These are phyloP conservation scores for Suillus alpinus DNA, from an alignment of 768 basidiomycete genomes.

Conservation along the genomic window DNA sequence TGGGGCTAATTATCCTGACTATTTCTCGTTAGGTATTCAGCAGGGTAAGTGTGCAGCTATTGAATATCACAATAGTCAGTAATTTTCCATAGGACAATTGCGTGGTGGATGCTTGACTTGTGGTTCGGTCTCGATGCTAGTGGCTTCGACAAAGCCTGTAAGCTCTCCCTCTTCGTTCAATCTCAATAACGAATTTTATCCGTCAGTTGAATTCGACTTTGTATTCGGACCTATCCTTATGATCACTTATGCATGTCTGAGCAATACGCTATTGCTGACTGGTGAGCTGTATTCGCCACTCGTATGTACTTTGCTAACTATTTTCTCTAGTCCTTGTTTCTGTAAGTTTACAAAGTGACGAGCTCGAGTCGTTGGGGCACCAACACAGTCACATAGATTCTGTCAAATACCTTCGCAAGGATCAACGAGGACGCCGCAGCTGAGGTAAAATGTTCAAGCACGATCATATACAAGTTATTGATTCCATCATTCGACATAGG, in stretches of 20 bases:
- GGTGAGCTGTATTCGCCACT: conserved; percentile 41
- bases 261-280: conserved; percentile 89
- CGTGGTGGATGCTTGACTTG: conserved; percentile 94
- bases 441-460: conserved; percentile 50
- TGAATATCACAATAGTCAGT: background rate
- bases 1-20: background rate
- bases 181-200: conserved; percentile 4
- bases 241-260: conserved; percentile 88
- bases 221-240: conserved; percentile 90
- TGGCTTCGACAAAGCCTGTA: conserved; percentile 82
- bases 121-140: conserved; percentile 95
- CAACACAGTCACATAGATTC: conserved; percentile 53
- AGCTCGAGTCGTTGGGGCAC: background rate
- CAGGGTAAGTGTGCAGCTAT: conserved; percentile 30
- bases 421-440: conserved; percentile 93
- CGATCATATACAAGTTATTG: background rate
- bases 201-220: conserved; percentile 72
- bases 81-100: conserved; percentile 50
- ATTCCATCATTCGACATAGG: conserved; percentile 40
- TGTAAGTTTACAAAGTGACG: conserved; percentile 41
- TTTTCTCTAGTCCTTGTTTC: conserved; percentile 65
- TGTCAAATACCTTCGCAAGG: conserved; percentile 92
- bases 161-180: conserved; percentile 27
- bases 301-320: conserved; percentile 1
- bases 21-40: conserved; percentile 24